These are phyloP conservation scores for Xerocomellus intermedius DNA, from an alignment of 768 basidiomycete species.

Conservation along the genomic window DNA sequence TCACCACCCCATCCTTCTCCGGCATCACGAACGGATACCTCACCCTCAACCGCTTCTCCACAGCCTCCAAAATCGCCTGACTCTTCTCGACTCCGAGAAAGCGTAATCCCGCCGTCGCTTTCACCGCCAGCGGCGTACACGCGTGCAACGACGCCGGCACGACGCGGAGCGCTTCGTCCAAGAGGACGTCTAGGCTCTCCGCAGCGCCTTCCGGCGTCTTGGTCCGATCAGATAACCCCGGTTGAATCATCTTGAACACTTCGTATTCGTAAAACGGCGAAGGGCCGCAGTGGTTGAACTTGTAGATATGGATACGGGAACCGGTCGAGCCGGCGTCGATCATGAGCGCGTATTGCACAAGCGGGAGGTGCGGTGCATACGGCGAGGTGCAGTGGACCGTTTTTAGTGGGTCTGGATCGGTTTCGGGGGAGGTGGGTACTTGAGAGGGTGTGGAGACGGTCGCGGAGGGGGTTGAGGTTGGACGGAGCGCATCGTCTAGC, in stretches of 20 bases:
- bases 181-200: conserved; percentile 68
- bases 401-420: conserved; percentile 69
- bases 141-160: conserved; percentile 60
- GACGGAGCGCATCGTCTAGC: background rate
- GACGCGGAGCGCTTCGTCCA: conserved; percentile 76
- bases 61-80: conserved; percentile 71
- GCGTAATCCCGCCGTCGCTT: conserved; percentile 89
- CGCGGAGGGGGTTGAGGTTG: conserved; percentile 1
- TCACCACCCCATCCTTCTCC: conserved; percentile 65
- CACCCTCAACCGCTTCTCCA: conserved; percentile 53
- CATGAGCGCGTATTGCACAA: conserved; percentile 94
- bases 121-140: conserved; percentile 89
- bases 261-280: conserved; percentile 89
- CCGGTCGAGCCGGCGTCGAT: conserved; percentile 98
- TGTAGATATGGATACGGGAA: conserved; percentile 97
- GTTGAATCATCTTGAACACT: conserved; percentile 79
- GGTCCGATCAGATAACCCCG: conserved; percentile 70
- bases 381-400: conserved; percentile 72
- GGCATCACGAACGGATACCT: conserved; percentile 69
- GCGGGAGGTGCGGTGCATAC: conserved; percentile 42
- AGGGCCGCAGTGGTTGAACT: conserved; percentile 86
- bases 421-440: conserved; percentile 57
- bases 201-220: conserved; percentile 69
- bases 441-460: conserved; percentile 1
- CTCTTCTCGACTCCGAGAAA: conserved; percentile 63